Base-by-base conservation (phyloP, 2,329 filamentous ascomycete genomes). In the Colletotrichum tofieldiae region DNA sequence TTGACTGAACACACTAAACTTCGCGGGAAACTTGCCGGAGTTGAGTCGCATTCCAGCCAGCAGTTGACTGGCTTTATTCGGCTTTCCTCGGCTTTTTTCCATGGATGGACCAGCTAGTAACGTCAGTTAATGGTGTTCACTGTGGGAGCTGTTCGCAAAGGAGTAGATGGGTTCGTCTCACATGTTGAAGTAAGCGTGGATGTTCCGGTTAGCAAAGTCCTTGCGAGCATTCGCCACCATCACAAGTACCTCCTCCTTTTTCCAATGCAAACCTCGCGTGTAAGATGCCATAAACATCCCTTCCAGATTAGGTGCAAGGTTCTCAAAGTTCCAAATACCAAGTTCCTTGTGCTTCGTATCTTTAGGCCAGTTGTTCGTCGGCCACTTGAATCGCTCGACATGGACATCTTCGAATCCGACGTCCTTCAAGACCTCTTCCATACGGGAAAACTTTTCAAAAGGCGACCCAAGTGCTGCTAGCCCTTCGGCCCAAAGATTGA, bases 161-260 rank as follows among this genome's bases (percentile, higher is more conserved):
- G n/a, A n/a, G n/a, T n/a, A n/a, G n/a, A n/a, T n/a, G n/a, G n/a
- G n/a, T n/a, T n/a, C n/a, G n/a, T n/a, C n/a, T 79, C 74, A 83
- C 80, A 83, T 77, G 16, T 80, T 79, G 77, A 81, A 83, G 73
- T 80, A 84, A 0, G 78, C 77, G 55, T 84, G 83, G 7, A 83
- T 78, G 0, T 65, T 68, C 26, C 75, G 79, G 37, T 83, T 76
- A 58, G 71, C 78, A 75, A 84, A 77, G 14, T 83, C 81, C 2
- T 66, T 74, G 7, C 79, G 78, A 8, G 79, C 80, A 6, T 79
- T 75, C 20, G 76, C 71, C 20, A 81, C 74, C 41, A 82, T 82
- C 2, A 78, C 77, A 52, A 79, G 74, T 0, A 82, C 78, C 55
- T 82, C 77, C 5, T 81, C 75, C 11, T 73, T 51, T 0, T 73